phyloP scores from a whole-genome alignment of 495 filamentous ascomycete genomes.

The Coniosporium apollinis region DNA sequence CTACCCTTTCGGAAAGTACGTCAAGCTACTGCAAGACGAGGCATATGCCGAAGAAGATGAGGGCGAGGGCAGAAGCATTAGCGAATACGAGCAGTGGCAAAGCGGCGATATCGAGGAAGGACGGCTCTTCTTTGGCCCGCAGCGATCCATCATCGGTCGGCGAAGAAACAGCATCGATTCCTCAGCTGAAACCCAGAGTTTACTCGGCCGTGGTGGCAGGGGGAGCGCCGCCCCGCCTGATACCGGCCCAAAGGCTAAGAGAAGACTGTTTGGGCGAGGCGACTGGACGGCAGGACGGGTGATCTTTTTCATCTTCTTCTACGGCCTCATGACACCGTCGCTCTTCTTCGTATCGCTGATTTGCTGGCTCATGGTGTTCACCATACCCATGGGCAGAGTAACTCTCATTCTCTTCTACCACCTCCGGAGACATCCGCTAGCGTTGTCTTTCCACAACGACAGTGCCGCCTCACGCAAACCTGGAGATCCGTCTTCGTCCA shows the following conservation, averaged over 20 bases:
- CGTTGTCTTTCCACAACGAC: conserved; percentile 83
- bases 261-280: conserved; percentile 82
- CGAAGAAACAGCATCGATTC: conserved; percentile 82
- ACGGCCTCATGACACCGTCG: conserved; percentile 79
- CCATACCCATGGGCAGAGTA: conserved; percentile 95
- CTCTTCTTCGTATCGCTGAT: conserved; percentile 70
- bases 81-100: conserved; percentile 98
- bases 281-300: conserved; percentile 90
- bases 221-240: conserved; percentile 25
- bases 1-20: conserved; percentile 93
- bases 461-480: conserved; percentile 51
- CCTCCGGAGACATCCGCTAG: conserved; percentile 80
- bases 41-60: conserved; percentile 91
- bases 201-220: conserved; percentile 53
- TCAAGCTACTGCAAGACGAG: conserved; percentile 83
- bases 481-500: conserved; percentile 59
- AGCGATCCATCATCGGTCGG: conserved; percentile 71
- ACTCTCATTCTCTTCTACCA: conserved; percentile 81
- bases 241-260: conserved; percentile 49
- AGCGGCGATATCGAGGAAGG: conserved; percentile 93
- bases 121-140: conserved; percentile 84
- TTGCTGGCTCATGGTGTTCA: conserved; percentile 95
- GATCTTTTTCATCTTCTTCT: conserved; percentile 95
- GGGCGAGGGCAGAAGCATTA: conserved; percentile 97
- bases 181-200: conserved; percentile 70